A percentile compares a stretch with the other conserved stretches of the same genome.
phyloP scores from a whole-genome alignment of 345 rosid genomes.

The Gossypium thurberi region DNA sequence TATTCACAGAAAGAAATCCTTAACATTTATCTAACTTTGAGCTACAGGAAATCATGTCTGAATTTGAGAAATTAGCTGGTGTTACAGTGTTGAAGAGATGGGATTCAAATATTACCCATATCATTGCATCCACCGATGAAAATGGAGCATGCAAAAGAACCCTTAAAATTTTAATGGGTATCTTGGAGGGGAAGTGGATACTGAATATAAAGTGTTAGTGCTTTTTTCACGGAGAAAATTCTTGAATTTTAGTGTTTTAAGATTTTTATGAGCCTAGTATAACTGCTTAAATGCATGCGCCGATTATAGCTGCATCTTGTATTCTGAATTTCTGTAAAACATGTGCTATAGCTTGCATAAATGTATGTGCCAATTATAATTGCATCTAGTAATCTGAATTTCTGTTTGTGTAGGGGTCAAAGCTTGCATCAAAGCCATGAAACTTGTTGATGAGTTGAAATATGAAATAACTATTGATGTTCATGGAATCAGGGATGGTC shows the following conservation, averaged over 20 bases:
- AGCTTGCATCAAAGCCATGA: constrained; percentile 47
- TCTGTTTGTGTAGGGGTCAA: constrained; percentile 53
- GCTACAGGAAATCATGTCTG: constrained; percentile 56
- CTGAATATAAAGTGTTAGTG: constrained; percentile 69
- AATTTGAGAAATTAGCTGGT: constrained; percentile 50
- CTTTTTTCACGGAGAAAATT: background rate
- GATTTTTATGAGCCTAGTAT: background rate
- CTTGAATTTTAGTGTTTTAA: background rate
- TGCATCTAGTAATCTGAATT: background rate
- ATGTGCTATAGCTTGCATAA: background rate
- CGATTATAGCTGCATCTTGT: background rate
- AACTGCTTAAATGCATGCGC: background rate
- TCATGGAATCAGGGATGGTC: constrained; percentile 72
- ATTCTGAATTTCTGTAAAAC: background rate
- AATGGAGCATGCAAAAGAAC: constrained; percentile 89
- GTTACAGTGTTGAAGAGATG: constrained; percentile 52
- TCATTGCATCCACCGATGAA: constrained; percentile 73
- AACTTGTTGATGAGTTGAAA: constrained; percentile 52
- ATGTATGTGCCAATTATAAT: background rate
- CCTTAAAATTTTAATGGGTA: constrained; percentile 64
- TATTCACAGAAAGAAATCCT: background rate
- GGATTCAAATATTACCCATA: constrained; percentile 65
- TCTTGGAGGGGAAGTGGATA: constrained; percentile 93
- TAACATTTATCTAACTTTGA: constrained; percentile 7
- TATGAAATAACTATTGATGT: constrained; percentile 62